Base-by-base conservation (phyloP, 2,329 filamentous ascomycete species). In the Coniochaeta sp. region DNA sequence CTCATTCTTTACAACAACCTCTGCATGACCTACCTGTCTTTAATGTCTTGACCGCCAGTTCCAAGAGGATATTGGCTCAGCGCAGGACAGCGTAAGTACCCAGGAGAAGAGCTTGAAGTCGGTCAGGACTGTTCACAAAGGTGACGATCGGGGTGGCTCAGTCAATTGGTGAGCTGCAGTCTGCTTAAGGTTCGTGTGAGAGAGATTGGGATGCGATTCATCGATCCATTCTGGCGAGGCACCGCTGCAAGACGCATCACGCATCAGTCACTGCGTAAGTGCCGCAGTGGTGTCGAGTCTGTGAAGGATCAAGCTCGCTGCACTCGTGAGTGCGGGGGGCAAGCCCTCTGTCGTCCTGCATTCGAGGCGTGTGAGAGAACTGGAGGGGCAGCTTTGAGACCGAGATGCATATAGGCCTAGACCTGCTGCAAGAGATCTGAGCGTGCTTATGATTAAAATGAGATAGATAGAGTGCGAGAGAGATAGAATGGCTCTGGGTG, bases 111-210 rank as follows among this genome's bases (percentile, higher is more conserved):
- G 5, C 9, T 9, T 5, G 28, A 31, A 31, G 28, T 31, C 28
- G 28, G 5, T 31, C 28, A 9, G 28, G 28, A 31, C 28, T 31
- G 28, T 31, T 6, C 28, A 3, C 17, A 22, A 50, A 7, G 2
- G 28, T 50, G 44, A 28, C n/a, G 28, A n/a, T n/a, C n/a, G n/a
- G n/a, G n/a, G n/a, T n/a, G n/a, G n/a, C n/a, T n/a, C n/a, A n/a
- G n/a, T n/a, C n/a, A n/a, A n/a, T n/a, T 12, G 59, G 59, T 57
- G 58, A 28, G n/a, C n/a, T 62, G 61, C 56, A 58, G 61, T 62
- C 62, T 60, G 58, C 57, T 66, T 66, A 62, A 61, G 62, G 62
- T 64, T 66, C 55, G 56, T 38, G 19, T 16, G 28, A 31, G 28
- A n/a, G n/a, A n/a, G n/a, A n/a, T n/a, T n/a, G n/a, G n/a, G n/a